Percentiles rank a stretch among this genome's conserved stretches.
phyloP scores from a whole-genome alignment of 75 land plant genomes.

The Ceratopteris richardii region DNA sequence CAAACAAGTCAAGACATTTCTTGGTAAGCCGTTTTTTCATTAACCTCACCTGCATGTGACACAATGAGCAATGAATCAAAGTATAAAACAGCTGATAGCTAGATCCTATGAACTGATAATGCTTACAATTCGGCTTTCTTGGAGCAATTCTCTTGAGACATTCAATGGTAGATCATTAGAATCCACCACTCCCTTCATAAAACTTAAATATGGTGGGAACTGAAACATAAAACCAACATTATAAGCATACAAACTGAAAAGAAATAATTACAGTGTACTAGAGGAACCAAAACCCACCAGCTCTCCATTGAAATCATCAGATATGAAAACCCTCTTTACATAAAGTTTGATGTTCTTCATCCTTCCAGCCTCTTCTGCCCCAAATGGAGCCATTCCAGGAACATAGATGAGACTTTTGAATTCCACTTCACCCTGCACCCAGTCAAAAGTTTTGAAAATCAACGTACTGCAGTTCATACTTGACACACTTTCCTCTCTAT shows the following conservation, averaged over 20 bases:
- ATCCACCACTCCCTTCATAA: slow-evolving; percentile 96
- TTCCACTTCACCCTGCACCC: slow-evolving; percentile 98
- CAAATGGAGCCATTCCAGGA: slow-evolving; percentile 99
- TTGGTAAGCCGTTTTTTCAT: slow-evolving; percentile 93
- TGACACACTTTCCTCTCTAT: neutral
- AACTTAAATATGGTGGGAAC: slow-evolving; percentile 93
- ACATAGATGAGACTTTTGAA: slow-evolving; percentile 84
- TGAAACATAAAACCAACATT: slow-evolving; percentile 7
- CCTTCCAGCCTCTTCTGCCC: slow-evolving; percentile 72
- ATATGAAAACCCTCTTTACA: slow-evolving; percentile 96
- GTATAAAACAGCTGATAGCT: neutral
- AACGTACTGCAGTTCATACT: neutral
- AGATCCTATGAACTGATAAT: neutral
- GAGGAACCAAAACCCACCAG: slow-evolving; percentile 44
- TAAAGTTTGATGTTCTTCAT: slow-evolving; percentile 86
- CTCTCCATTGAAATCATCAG: slow-evolving; percentile 96
- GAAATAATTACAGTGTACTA: neutral
- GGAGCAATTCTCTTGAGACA: slow-evolving; percentile 96
- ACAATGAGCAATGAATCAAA: neutral
- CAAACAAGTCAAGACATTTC: slow-evolving; percentile 95
- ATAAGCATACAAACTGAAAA: neutral
- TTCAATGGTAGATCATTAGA: slow-evolving; percentile 97
- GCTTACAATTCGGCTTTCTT: slow-evolving; percentile 91
- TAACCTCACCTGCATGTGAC: slow-evolving; percentile 64
- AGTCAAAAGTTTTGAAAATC: neutral